Conservation (phyloP, 2,329 filamentous ascomycete genomes). For the Colletotrichum paranaense region DNA sequence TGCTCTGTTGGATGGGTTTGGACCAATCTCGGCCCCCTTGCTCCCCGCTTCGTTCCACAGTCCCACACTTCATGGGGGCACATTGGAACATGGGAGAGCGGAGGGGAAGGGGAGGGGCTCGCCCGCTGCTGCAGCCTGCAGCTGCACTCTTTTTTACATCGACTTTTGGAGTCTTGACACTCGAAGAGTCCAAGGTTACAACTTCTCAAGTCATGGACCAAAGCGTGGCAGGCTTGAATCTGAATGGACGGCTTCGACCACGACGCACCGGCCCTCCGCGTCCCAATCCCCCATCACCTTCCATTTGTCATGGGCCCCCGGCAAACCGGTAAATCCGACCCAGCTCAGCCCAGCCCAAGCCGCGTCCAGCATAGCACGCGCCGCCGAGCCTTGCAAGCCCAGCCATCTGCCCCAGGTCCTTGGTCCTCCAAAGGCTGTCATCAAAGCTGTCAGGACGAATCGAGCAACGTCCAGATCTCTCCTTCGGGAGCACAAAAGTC, state of each 20-base stretch:
- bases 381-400: constrained; percentile 20
- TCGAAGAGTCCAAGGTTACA: no score
- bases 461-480: constrained; percentile 34
- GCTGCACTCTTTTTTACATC: neutral
- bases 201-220: no score
- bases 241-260: neutral
- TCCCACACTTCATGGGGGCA: constrained; percentile 6
- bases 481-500: constrained; percentile 33
- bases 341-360: constrained; percentile 17
- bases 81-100: neutral
- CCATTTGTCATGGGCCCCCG: constrained; percentile 5
- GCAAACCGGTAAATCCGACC: constrained; percentile 1
- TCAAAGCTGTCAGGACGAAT: constrained; percentile 33
- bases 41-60: constrained; percentile 26
- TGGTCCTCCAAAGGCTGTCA: constrained; percentile 26
- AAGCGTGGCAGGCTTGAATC: neutral
- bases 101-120: neutral
- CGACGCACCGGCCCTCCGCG: neutral
- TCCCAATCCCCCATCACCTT: neutral
- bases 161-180: neutral
- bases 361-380: constrained; percentile 20
- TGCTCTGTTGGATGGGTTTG: constrained; percentile 31
- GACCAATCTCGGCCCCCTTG: constrained; percentile 33
- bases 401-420: constrained; percentile 16
- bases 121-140: neutral